These are phyloP conservation scores for Sonneratia alba DNA, from an alignment of 345 rosid species.

Conservation along the genomic window DNA sequence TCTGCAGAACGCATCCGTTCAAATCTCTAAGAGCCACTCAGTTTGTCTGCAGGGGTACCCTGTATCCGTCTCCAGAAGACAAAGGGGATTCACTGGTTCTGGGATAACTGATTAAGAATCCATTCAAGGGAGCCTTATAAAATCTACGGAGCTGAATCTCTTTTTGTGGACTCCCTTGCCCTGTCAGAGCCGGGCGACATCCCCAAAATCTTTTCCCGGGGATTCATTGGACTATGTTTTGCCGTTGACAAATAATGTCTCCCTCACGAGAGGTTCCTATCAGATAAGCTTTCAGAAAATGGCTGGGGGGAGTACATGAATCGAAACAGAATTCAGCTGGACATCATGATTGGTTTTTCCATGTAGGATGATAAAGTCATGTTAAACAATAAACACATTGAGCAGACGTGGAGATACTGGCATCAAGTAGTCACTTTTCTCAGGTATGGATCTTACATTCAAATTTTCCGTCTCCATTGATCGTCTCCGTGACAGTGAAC, in stretches of 20 bases:
- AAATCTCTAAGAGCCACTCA: neutral
- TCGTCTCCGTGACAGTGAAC: neutral
- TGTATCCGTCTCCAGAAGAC: constrained; percentile 3
- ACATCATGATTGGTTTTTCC: neutral
- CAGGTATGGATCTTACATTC: too few relatives aligned
- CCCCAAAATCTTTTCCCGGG: neutral
- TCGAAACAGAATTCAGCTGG: neutral
- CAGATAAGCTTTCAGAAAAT: neutral
- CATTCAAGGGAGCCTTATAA: neutral
- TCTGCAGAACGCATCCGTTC: neutral
- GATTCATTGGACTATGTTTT: neutral
- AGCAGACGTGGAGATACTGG: constrained; percentile 20
- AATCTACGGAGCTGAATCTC: constrained; percentile 8
- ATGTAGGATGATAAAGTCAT: constrained; percentile 6
- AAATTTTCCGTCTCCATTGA: neutral
- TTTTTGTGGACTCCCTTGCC: constrained; percentile 7
- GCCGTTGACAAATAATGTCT: neutral
- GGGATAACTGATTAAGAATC: neutral
- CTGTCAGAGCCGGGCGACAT: neutral
- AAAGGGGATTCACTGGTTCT: neutral
- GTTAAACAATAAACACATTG: neutral
- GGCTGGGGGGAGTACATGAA: neutral
- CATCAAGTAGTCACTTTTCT: neutral
- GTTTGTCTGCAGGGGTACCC: neutral
- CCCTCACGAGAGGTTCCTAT: neutral